Percentiles rank a stretch among this genome's conserved stretches.
Conservation (phyloP, 306 rosid genomes). For the Pyrus communis region DNA sequence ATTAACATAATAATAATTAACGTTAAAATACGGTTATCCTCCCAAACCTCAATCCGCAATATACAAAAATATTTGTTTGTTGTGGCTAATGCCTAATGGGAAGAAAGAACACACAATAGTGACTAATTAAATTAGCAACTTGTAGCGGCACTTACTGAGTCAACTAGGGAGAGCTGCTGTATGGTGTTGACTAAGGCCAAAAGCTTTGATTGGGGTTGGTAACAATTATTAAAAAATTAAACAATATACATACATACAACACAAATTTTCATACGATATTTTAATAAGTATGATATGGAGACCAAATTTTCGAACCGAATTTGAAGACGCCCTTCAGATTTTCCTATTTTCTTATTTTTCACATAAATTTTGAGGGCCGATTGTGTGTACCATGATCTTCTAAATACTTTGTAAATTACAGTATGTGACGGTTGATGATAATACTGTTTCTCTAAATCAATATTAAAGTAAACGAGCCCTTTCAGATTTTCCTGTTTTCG, state of each 20-base stretch:
- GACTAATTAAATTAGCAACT: background rate
- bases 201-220: conserved; percentile 11
- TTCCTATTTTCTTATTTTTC: too few species aligned
- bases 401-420: too few species aligned
- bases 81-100: background rate
- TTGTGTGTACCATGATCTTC: too few species aligned
- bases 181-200: conserved; percentile 12
- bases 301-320: too few species aligned
- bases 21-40: background rate
- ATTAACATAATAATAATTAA: too few species aligned
- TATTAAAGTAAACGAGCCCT: background rate
- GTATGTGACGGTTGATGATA: too few species aligned
- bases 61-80: too few species aligned
- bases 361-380: too few species aligned
- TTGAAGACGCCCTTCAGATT: too few species aligned
- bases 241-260: background rate
- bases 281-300: too few species aligned
- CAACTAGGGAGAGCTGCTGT: conserved; percentile 18
- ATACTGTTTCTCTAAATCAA: too few species aligned
- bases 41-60: background rate
- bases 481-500: background rate
- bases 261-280: too few species aligned
- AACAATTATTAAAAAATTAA: background rate
- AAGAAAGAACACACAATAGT: background rate
- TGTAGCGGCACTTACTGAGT: background rate